These are phyloP conservation scores for Daedaleopsis nitida DNA, from an alignment of 768 basidiomycete genomes.

Conservation along the genomic window DNA sequence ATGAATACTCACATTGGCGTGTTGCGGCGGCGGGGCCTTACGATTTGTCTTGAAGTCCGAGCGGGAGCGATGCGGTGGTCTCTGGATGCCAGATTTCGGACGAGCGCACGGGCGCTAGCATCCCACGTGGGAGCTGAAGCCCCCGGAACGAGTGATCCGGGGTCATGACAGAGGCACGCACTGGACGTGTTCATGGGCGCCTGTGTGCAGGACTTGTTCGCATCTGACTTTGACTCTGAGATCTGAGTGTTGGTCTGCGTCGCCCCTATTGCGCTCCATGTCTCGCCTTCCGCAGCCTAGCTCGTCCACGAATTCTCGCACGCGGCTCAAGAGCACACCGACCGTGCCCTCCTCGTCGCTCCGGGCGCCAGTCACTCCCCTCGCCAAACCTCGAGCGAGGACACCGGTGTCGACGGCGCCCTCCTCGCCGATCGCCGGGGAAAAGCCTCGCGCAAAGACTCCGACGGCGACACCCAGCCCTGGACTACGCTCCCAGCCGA, in stretches of 20 bases:
- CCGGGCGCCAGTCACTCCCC: conserved; percentile 7
- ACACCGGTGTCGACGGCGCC: conserved; percentile 1
- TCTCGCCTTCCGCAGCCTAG: conserved; percentile 43
- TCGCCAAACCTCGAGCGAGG: conserved; percentile 7
- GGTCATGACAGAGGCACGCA: conserved; percentile 9
- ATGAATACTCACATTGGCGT: conserved; percentile 31
- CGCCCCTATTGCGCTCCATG: conserved; percentile 30
- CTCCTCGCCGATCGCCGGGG: conserved; percentile 1
- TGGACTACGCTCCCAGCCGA: conserved; percentile 23
- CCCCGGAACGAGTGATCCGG: conserved; percentile 9
- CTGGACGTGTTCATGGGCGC: conserved; percentile 11
- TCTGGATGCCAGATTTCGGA: conserved; percentile 16
- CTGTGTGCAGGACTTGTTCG: background rate
- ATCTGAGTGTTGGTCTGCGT: background rate
- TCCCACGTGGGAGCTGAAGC: conserved; percentile 10
- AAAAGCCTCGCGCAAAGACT: conserved; percentile 3
- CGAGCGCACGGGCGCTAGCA: conserved; percentile 15
- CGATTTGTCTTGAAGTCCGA: conserved; percentile 40
- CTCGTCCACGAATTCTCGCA: conserved; percentile 28
- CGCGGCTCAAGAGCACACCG: conserved; percentile 26
- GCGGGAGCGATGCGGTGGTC: conserved; percentile 28
- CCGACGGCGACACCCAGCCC: conserved; percentile 5
- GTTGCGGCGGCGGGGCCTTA: conserved; percentile 31
- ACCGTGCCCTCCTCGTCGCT: conserved; percentile 19
- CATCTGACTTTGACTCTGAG: background rate